These are phyloP conservation scores for Streptanthus diversifolius DNA, from an alignment of 345 rosid genomes.

Conservation along the genomic window DNA sequence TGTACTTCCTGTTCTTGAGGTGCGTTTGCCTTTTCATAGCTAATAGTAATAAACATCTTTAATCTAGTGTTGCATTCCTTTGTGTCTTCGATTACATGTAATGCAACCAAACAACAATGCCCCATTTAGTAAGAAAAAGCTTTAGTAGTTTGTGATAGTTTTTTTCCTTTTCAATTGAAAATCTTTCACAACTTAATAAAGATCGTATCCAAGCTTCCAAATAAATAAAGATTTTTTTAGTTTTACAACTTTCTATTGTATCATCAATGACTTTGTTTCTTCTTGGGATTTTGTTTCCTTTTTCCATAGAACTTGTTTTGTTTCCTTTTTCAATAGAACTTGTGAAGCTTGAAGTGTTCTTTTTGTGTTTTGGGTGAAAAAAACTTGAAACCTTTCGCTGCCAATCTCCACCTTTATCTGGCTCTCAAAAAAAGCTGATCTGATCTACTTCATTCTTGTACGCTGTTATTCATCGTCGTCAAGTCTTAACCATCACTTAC, in stretches of 20 bases:
- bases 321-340: too few relatives aligned
- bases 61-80: background rate
- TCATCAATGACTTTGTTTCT: constrained; percentile 12
- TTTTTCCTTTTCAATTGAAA: background rate
- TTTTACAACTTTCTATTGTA: background rate
- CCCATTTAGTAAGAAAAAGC: background rate
- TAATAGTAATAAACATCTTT: constrained; percentile 1
- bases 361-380: background rate
- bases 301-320: background rate
- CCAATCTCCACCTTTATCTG: background rate
- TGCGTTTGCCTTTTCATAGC: constrained; percentile 22
- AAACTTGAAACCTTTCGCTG: background rate
- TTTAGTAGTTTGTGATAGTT: background rate
- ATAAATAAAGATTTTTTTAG: background rate
- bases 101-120: background rate
- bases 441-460: constrained; percentile 1
- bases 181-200: background rate
- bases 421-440: background rate
- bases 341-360: background rate
- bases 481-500: constrained; percentile 11
- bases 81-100: background rate
- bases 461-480: background rate
- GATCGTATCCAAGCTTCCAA: background rate
- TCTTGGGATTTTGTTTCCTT: background rate
- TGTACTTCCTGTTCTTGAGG: constrained; percentile 32